phyloP scores from a whole-genome alignment of 164 flowering plant genomes.

The Macadamia integrifolia region DNA sequence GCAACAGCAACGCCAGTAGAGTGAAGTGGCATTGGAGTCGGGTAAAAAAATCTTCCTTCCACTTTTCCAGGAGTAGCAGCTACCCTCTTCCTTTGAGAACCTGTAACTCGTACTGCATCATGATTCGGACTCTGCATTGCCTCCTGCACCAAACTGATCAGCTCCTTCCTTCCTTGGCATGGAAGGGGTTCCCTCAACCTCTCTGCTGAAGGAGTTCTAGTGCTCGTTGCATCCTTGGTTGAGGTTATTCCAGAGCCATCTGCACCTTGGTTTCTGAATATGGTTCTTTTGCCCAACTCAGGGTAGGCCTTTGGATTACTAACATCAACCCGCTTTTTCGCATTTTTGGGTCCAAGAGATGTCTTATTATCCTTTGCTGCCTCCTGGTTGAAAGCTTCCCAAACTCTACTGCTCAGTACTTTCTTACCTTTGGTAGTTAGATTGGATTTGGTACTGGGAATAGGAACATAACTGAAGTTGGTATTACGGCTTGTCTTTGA shows the following conservation, averaged over 20 bases:
- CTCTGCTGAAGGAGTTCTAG: conserved; percentile 66
- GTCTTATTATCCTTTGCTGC: conserved; percentile 25
- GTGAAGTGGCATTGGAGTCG: conserved; percentile 87
- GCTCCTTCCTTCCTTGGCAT: conserved; percentile 69
- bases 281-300: conserved; percentile 26
- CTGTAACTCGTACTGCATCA: conserved; percentile 33
- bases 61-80: conserved; percentile 40
- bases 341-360: conserved; percentile 29
- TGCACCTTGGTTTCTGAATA: conserved; percentile 62
- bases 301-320: conserved; percentile 25
- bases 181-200: conserved; percentile 68
- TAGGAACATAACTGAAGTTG: conserved; percentile 27
- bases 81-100: conserved; percentile 66
- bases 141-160: conserved; percentile 56
- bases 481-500: conserved; percentile 21
- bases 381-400: conserved; percentile 19
- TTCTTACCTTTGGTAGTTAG: conserved; percentile 29
- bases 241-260: conserved; percentile 90
- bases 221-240: conserved; percentile 66
- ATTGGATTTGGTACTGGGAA: conserved; percentile 23
- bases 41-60: conserved; percentile 34
- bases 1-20: conserved; percentile 48
- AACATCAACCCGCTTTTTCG: conserved; percentile 30
- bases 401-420: conserved; percentile 20
- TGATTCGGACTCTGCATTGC: conserved; percentile 44